These are phyloP conservation scores for Yamadazyma insecticola DNA, from an alignment of 805 yeast species.

Conservation along the genomic window DNA sequence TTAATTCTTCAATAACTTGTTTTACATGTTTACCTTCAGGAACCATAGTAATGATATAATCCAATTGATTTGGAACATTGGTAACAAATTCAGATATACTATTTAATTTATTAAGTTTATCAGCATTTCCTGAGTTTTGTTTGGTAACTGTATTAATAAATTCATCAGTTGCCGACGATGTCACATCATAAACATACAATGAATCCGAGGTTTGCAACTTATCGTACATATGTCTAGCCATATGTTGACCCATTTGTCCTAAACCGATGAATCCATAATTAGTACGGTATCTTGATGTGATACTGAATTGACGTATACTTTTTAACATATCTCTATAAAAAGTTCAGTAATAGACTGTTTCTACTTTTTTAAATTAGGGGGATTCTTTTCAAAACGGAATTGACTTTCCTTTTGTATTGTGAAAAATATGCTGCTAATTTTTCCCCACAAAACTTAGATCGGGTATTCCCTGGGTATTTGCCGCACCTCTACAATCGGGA, in stretches of 20 bases:
- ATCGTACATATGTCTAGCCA: slow-evolving; percentile 47
- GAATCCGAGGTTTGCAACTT: slow-evolving; percentile 33
- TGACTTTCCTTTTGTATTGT: slow-evolving; percentile 1
- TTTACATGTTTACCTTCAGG: slow-evolving; percentile 51
- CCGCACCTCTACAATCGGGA: too few species aligned
- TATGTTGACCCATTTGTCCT: slow-evolving; percentile 54
- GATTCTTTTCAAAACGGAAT: too few species aligned
- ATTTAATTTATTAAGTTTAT: slow-evolving; percentile 9
- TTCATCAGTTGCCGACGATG: slow-evolving; percentile 19
- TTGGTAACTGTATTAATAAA: slow-evolving; percentile 21
- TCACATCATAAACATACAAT: slow-evolving; percentile 42
- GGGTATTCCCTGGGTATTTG: too few species aligned
- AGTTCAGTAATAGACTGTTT: neutral
- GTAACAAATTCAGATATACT: slow-evolving; percentile 23
- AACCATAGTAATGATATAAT: slow-evolving; percentile 47
- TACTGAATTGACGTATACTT: slow-evolving; percentile 2
- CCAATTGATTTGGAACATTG: slow-evolving; percentile 29
- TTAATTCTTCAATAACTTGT: slow-evolving; percentile 35
- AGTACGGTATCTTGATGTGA: slow-evolving; percentile 3
- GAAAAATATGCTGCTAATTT: too few species aligned
- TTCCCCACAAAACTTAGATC: slow-evolving; percentile 1
- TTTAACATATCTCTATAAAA: too few species aligned
- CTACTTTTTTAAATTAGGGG: too few species aligned
- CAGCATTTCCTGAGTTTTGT: slow-evolving; percentile 18
- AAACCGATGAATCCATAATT: slow-evolving; percentile 52